These are phyloP conservation scores for Alternaria incomplexa DNA, from an alignment of 2,329 filamentous ascomycete species.

Conservation along the genomic window DNA sequence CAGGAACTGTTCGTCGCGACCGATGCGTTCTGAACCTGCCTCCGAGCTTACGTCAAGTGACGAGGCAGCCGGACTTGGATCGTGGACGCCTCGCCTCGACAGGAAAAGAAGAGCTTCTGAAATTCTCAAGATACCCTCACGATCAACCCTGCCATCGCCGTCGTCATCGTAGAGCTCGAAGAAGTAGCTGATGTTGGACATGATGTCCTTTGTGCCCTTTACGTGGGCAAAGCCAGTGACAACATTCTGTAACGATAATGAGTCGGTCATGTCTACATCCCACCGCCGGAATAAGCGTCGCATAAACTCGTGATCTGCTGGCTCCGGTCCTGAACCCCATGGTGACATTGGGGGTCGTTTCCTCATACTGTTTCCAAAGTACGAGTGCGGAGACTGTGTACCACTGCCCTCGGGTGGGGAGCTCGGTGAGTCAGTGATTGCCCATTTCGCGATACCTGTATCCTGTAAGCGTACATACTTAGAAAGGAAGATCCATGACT, in stretches of 20 bases:
- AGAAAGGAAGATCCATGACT: constrained; percentile 7
- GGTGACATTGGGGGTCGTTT: constrained; percentile 55
- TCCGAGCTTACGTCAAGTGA: constrained; percentile 57
- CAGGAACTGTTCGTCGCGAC: constrained; percentile 83
- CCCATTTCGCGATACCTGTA: constrained; percentile 85
- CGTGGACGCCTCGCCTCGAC: constrained; percentile 84
- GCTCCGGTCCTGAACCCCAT: constrained; percentile 68
- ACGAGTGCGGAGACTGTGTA: constrained; percentile 61
- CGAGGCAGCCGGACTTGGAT: constrained; percentile 70
- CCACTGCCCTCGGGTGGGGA: constrained; percentile 60
- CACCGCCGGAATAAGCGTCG: constrained; percentile 84
- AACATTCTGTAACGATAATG: constrained; percentile 86
- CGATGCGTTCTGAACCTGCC: constrained; percentile 53
- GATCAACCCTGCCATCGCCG: constrained; percentile 86
- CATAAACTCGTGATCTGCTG: constrained; percentile 95
- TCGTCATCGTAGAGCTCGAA: constrained; percentile 97
- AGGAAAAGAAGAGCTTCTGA: constrained; percentile 94
- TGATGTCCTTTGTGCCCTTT: constrained; percentile 93
- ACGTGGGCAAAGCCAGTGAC: constrained; percentile 89
- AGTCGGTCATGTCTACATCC: constrained; percentile 79
- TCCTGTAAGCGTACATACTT: constrained; percentile 6
- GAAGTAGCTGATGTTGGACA: constrained; percentile 97
- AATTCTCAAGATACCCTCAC: constrained; percentile 92
- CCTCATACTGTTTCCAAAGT: constrained; percentile 59
- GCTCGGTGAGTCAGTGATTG: constrained; percentile 81